A percentile compares a stretch with the other conserved stretches of the same genome.
These are phyloP conservation scores for Suhomyces atakaporum DNA, from an alignment of 1,139 yeast species.

Conservation along the genomic window DNA sequence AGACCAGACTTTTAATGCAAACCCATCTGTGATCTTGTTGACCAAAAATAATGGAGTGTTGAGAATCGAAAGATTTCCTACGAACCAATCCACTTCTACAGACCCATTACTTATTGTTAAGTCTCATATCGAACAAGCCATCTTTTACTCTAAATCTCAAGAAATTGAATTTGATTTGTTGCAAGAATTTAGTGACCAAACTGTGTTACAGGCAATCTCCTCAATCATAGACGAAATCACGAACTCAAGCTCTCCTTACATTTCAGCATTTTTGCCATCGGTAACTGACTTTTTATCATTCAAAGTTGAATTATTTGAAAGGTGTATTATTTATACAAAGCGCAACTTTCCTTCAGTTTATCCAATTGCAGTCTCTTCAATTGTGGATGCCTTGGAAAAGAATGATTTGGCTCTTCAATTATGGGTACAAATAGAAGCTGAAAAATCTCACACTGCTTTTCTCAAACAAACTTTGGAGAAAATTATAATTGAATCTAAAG, in stretches of 20 bases:
- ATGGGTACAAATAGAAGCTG: conserved; percentile 41
- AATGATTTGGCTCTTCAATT: conserved; percentile 54
- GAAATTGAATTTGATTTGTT: conserved; percentile 58
- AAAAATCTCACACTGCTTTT: conserved; percentile 13
- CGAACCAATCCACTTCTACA: conserved; percentile 13
- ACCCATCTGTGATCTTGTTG: conserved; percentile 50
- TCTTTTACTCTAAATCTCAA: conserved; percentile 53
- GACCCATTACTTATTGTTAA: conserved; percentile 50
- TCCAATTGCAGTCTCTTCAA: conserved; percentile 29
- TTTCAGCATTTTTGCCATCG: conserved; percentile 33
- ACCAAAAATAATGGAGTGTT: conserved; percentile 66
- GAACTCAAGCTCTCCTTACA: conserved; percentile 49
- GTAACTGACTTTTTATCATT: conserved; percentile 27
- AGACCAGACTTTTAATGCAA: conserved; percentile 27
- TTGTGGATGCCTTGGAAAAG: conserved; percentile 58
- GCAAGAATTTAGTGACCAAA: conserved; percentile 33
- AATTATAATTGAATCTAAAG: conserved; percentile 16
- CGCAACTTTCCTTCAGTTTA: conserved; percentile 46
- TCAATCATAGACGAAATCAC: conserved; percentile 57
- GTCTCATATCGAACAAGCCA: conserved; percentile 80
- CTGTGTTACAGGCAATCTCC: conserved; percentile 51
- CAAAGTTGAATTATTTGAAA: conserved; percentile 30
- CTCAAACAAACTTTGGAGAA: conserved; percentile 20
- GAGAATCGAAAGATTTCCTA: conserved; percentile 52
- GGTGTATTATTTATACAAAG: conserved; percentile 48